Conservation (phyloP, 345 rosid species). For the Limnanthes douglasii region DNA sequence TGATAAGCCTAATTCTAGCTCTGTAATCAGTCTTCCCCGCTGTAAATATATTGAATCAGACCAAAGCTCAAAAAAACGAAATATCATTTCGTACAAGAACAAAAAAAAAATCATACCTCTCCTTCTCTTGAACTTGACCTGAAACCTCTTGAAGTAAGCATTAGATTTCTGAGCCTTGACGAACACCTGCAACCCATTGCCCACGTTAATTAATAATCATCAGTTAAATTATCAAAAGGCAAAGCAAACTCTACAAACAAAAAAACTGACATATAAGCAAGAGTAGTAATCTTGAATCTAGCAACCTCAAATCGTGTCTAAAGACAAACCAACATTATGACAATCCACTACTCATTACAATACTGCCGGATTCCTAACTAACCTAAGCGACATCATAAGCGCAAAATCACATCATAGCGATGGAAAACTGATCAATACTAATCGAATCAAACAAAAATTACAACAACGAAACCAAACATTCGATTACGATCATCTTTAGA, state of each 20-base stretch:
- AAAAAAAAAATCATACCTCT: slow-evolving; percentile 23
- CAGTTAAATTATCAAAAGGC: not conserved
- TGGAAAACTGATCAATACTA: no score
- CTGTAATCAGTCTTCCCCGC: slow-evolving; percentile 76
- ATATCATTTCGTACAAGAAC: not conserved
- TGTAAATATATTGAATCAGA: slow-evolving; percentile 5
- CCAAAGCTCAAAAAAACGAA: not conserved
- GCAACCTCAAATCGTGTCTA: not conserved
- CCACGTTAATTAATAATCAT: not conserved
- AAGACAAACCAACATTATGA: not conserved
- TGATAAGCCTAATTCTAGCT: slow-evolving; percentile 60
- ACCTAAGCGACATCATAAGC: no score
- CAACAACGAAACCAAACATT: no score
- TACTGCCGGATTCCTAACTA: no score
- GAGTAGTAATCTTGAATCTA: not conserved
- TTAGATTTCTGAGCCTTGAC: slow-evolving; percentile 43
- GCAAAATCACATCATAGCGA: no score
- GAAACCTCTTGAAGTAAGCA: slow-evolving; percentile 65
- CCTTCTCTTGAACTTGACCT: slow-evolving; percentile 64
- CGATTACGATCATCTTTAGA: no score
- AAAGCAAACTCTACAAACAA: not conserved
- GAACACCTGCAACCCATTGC: slow-evolving; percentile 25
- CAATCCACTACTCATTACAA: not conserved
- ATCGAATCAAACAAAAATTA: no score
- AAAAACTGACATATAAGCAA: not conserved